phyloP scores from a whole-genome alignment of 176 grass and related monocot genomes.

The Avena insularis region DNA sequence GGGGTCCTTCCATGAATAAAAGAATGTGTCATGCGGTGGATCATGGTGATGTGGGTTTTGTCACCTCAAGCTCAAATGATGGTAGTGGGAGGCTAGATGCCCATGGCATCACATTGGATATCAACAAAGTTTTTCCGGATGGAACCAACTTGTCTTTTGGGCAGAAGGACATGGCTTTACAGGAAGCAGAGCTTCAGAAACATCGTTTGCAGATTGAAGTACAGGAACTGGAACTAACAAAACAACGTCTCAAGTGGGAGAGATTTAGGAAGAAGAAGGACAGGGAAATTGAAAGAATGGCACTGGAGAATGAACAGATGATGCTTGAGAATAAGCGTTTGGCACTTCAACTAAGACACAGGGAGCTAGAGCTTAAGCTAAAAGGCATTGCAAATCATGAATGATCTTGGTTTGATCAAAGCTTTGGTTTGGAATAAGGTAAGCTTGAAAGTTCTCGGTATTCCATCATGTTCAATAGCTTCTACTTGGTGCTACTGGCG shows the following conservation, averaged over 20 bases:
- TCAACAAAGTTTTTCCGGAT: conserved; percentile 60
- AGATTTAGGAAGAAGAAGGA: conserved; percentile 85
- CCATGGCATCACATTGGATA: conserved; percentile 52
- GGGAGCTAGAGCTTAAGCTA: conserved; percentile 62
- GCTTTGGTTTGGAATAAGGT: conserved; percentile 18
- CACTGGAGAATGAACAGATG: conserved; percentile 80
- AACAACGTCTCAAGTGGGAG: conserved; percentile 77
- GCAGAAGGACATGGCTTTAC: conserved; percentile 49
- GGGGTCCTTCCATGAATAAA: conserved; percentile 50
- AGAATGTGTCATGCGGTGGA: conserved; percentile 52
- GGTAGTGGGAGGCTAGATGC: conserved; percentile 44
- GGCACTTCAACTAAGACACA: conserved; percentile 67
- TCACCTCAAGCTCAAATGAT: conserved; percentile 48
- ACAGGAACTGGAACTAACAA: conserved; percentile 62
- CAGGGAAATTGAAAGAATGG: conserved; percentile 75
- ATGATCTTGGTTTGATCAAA: conserved; percentile 45
- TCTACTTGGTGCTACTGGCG: not conserved
- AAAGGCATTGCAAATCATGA: conserved; percentile 39
- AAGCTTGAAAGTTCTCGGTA: conserved; percentile 12
- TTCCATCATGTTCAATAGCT: not conserved
- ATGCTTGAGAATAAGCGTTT: conserved; percentile 76
- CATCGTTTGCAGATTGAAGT: conserved; percentile 63
- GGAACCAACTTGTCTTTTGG: conserved; percentile 45
- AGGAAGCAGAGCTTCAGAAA: conserved; percentile 59
- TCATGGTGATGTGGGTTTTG: conserved; percentile 51